Base-by-base conservation (phyloP, 2,329 filamentous ascomycete species). In the Colletotrichum falcatum region DNA sequence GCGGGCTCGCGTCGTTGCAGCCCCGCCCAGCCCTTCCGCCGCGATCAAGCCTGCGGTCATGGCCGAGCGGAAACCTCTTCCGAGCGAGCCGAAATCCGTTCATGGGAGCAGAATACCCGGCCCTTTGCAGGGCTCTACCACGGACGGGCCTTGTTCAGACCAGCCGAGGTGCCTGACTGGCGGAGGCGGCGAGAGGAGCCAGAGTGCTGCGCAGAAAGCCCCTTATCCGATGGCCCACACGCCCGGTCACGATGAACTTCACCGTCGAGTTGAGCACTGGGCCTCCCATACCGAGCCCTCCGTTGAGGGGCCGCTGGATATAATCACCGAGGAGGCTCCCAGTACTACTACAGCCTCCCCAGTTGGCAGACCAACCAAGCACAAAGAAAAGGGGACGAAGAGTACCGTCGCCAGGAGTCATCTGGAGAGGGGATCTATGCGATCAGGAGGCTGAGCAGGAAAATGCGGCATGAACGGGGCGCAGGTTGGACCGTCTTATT, bases 271-370 rank as follows among this genome's bases (percentile, higher is more conserved):
- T 11, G 5, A 33, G 20, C 6, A 5, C n/a, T 56, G 53, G 53
- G 53, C 14, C n/a, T 56, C 14, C n/a, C 18, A 39, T 14, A 26
- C 30, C 12, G 6, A 6, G 26, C n/a, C n/a, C 2, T 1, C 7
- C 20, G 12, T 23, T 26, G 53, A 26, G 20, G 7, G 6, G 14
- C 53, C 4, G 23, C n/a, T 20, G 20, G n/a, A 26, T 2, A 9
- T 11, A 9, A 11, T 56, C 7, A 26, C n/a, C 33, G 53, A 39
- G 8, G 53, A 39, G 11, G 35, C 11, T 9, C 3, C 33, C 11
- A 4, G n/a, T 1, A 1, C 35, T 1, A 12, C 5, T 3, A 3
- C 3, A 1, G 7, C 5, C 1, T 26, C 6, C n/a, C 14, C 35
- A 1, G n/a, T 39, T 3, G 9, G 5, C 7, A 11, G 3, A 7